These are phyloP conservation scores for Acanthochlamys bracteata DNA, from an alignment of 106 monocot genomes.

Conservation along the genomic window DNA sequence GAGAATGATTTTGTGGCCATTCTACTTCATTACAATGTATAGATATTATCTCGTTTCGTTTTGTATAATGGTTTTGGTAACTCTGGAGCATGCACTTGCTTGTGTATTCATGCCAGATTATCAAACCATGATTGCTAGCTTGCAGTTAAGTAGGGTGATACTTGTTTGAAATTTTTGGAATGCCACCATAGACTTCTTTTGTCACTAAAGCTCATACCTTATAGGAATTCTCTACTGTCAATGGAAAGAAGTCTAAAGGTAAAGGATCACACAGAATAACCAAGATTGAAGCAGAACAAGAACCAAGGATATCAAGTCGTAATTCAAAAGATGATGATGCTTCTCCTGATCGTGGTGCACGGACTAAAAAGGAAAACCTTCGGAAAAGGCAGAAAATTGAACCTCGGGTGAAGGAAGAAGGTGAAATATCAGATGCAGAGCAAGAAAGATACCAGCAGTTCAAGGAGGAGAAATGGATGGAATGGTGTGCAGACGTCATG, in stretches of 20 bases:
- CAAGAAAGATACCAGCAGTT: conserved; percentile 59
- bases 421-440: conserved; percentile 89
- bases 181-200: no score
- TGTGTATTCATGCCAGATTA: no score
- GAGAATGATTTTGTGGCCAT: no score
- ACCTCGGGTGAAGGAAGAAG: conserved; percentile 78
- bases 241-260: conserved; percentile 53
- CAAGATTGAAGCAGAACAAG: conserved; percentile 36
- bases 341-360: conserved; percentile 24
- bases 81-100: no score
- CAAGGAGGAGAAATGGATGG: conserved; percentile 98
- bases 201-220: no score
- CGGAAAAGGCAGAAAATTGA: conserved; percentile 42
- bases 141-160: no score
- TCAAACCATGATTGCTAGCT: no score
- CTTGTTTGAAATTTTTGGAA: no score
- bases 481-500: conserved; percentile 96
- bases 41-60: no score
- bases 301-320: conserved; percentile 20
- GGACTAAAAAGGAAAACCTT: conserved; percentile 24
- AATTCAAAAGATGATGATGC: conserved; percentile 30
- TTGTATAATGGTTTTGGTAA: no score
- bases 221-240: conserved; percentile 78
- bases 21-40: no score
- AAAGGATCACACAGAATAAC: conserved; percentile 45